Base-by-base conservation (phyloP, 2,329 filamentous ascomycete species). In the Hymenoscyphus repandus region DNA sequence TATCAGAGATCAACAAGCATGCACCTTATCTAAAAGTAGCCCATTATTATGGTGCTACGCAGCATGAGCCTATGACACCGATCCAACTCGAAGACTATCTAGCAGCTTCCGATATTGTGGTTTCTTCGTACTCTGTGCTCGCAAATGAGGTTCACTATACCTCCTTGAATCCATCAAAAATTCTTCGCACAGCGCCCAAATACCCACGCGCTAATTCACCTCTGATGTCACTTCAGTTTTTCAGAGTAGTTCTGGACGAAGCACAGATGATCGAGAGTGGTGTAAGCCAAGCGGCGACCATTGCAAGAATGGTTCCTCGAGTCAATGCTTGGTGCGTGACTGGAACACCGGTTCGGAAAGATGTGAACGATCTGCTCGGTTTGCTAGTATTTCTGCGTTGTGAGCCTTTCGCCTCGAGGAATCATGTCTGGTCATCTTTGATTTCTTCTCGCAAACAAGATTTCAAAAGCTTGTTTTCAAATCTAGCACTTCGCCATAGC, bases 231-330 rank as follows among this genome's bases (percentile, higher is more conserved):
- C 80, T 96, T 15, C 82, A 77, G 1, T 45, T 62, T 55, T 42
- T 97, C 90, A 79, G 92, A 38, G 80, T 95, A 1, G 83, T 82
- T 48, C 74, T 87, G 1, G 84, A 87, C 52, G 90, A 85, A 72
- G 84, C 92, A 0, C 93, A 99, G 64, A 95, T 96, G 86, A 83
- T 97, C 38, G 92, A 97, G 65, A 92, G 82, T 58, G 90, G 90
- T 32, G 83, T 95, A 3, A 91, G 83, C 60, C 85, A 89, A 59
- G 88, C 92, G 27, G 91, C 93, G 1, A 80, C 77, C 42, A 83
- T 96, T 12, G 90, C 90, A 33, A 81, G 83, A 37, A 73, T 86
- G 22, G 85, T 99, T 54, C 90, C 92, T 40, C 27, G 93, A 27
- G 70, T 88, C 56, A 91, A 96, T 69, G 85, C 90, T 2, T 97